Evolutionary conservation across 176 grass and related monocot species (phyloP), one percentile per base, ranked within the genome.

Genomic region (Secale cereale): DNA sequence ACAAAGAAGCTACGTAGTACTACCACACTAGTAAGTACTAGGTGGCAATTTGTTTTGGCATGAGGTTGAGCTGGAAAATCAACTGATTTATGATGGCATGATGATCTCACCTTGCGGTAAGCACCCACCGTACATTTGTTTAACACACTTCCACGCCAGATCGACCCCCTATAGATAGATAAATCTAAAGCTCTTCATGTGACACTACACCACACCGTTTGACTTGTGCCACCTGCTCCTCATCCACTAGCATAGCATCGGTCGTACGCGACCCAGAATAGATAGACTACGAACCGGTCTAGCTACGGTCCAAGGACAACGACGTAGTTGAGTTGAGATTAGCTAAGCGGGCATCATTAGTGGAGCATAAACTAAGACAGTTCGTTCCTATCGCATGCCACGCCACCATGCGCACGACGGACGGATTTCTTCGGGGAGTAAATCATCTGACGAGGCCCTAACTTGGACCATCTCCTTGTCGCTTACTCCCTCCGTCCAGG

Each of bases 151-250:
- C 39, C 64, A 19, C 48, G 16, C 57, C 35, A 5, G 7, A 48
- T 73, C 41, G 41, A 45, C 13, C 11, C 3, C 41, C 10, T 31
- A 31, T 31, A 31, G 30, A 36, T 45, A 46, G 4, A 6, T 17
- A 17, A 43, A 36, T 46, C 27, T 3, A 39, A 29, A 87, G 31
- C 13, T 29, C 8, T 40, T 45, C 45, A 79, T 60, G 79, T 90
- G 74, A 37, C 74, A 75, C 67, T 75, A 67, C 17, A 46, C 76
- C 79, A 67, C 17, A 46, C 76, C 79, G 81, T 84, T 91, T 91
- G 89, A 91, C 89, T 85, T 87, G 10, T 22, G 26, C 30, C 81
- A 70, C 89, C 77, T 87, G 60, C 81, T 76, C 85, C 82, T 63
- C 78, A 26, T 72, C 83, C 78, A 78, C 62, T 82, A 64, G 62